Percentiles rank a stretch among this genome's conserved stretches.
phyloP scores from a whole-genome alignment of 805 yeast species.

The Candida rishiriensis region DNA sequence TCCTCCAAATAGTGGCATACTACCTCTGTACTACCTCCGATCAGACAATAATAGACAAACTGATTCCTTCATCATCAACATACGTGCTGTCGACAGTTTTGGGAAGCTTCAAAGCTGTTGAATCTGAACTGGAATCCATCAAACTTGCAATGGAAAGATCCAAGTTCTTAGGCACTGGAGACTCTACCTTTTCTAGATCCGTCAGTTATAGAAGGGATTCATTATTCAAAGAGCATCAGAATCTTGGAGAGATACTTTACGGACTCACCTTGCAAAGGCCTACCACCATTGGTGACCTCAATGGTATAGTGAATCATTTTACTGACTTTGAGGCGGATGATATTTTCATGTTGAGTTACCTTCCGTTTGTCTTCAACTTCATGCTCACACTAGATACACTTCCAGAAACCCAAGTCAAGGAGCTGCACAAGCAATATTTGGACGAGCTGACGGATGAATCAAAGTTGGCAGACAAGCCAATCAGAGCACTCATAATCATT shows the following conservation, averaged over 20 bases:
- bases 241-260: conserved; percentile 59
- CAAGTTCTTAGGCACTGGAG: conserved; percentile 43
- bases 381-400: conserved; percentile 35
- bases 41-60: not conserved
- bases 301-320: conserved; percentile 40
- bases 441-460: conserved; percentile 36
- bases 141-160: conserved; percentile 48
- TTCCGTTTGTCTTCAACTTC: conserved; percentile 54
- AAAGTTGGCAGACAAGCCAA: conserved; percentile 41
- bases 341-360: conserved; percentile 54
- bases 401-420: conserved; percentile 34
- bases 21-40: conserved; percentile 25
- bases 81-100: conserved; percentile 40
- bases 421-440: conserved; percentile 34
- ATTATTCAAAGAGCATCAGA: conserved; percentile 64
- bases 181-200: conserved; percentile 41
- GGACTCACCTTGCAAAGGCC: conserved; percentile 42
- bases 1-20: conserved; percentile 60
- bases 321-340: conserved; percentile 54
- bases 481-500: conserved; percentile 43
- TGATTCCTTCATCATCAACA: conserved; percentile 6
- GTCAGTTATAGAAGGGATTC: conserved; percentile 58
- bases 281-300: conserved; percentile 32
- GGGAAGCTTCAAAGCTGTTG: conserved; percentile 53
- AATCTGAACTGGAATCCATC: conserved; percentile 49